Evolutionary conservation across 2,329 filamentous ascomycete species (phyloP).

Genomic region (Colletotrichum sp.): DNA sequence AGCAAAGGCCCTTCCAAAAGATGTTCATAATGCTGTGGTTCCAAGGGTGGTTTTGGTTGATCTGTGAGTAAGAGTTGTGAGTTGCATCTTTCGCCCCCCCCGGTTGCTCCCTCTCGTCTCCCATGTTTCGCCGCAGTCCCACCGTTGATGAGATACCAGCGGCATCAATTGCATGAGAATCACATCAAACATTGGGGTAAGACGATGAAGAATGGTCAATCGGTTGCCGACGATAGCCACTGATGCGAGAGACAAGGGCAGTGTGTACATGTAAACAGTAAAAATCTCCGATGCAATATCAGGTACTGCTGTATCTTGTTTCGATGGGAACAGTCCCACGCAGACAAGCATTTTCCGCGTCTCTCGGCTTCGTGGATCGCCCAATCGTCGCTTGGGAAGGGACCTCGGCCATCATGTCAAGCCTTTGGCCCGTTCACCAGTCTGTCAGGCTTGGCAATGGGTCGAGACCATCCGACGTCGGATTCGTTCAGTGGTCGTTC

Average conservation of each 20-base stretch:
- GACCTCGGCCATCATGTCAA: neutral
- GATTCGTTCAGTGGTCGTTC: neutral
- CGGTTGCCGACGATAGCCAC: conserved; percentile 5
- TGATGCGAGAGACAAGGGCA: neutral
- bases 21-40: neutral
- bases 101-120: neutral
- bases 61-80: neutral
- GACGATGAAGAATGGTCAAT: neutral
- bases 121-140: neutral
- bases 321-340: neutral
- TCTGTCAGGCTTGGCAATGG: neutral
- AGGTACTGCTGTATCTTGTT: neutral
- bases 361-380: neutral
- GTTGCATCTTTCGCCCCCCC: neutral
- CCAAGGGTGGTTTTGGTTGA: neutral
- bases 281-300: conserved; percentile 1
- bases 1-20: neutral
- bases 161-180: neutral
- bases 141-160: neutral
- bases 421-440: neutral
- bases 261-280: neutral
- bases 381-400: neutral
- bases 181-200: conserved; percentile 21
- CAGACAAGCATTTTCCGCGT: neutral
- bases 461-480: conserved; percentile 11